Evolutionary conservation across 2,329 filamentous ascomycete species (phyloP), one percentile per base, ranked within the genome.

Genomic region (Mycocentrospora acerina): DNA sequence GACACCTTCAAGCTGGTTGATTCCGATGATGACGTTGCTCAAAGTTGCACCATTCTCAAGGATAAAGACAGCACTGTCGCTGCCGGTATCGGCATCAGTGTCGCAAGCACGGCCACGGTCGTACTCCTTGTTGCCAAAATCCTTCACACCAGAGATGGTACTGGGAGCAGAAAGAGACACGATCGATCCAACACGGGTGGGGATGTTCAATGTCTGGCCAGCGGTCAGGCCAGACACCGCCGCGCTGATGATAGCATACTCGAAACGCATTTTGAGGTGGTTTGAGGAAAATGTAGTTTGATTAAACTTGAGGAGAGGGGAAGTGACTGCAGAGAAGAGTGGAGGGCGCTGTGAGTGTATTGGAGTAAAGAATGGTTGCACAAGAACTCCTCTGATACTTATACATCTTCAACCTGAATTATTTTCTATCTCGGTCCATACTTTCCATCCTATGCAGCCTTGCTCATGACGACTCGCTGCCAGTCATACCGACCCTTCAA

Each of bases 1-100:
- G 18, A 76, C 66, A 39, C 72, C 73, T 64, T 60, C 74, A 19
- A 69, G 66, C 46, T 76, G 68, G 41, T 71, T 69, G 19, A 65
- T 61, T 5, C 74, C 74, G 33, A 77, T 77, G 57, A 78, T 75
- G 49, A 72, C 73, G 49, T 77, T 77, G 45, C 66, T 70, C 22
- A 78, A 59, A 12, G 68, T 70, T 11, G 70, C 75, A 9, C 74
- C 75, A 24, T 67, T 56, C 49, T 72, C 62, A 25, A 78, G 67
- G 40, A 75, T 65, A 64, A 77, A 77, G 48, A 77, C 73, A 22
- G 74, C 70, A 27, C 72, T 40, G 12, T 40, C 30, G 6, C 41
- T 40, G 12, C 36, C 41, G 18, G 36, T 46, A n/a, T 46, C 43
- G 11, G 38, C 44, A 22, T 47, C 44, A 2, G 44, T 40, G 22